phyloP scores from a whole-genome alignment of 768 basidiomycete species.

The Naganishia onofrii region DNA sequence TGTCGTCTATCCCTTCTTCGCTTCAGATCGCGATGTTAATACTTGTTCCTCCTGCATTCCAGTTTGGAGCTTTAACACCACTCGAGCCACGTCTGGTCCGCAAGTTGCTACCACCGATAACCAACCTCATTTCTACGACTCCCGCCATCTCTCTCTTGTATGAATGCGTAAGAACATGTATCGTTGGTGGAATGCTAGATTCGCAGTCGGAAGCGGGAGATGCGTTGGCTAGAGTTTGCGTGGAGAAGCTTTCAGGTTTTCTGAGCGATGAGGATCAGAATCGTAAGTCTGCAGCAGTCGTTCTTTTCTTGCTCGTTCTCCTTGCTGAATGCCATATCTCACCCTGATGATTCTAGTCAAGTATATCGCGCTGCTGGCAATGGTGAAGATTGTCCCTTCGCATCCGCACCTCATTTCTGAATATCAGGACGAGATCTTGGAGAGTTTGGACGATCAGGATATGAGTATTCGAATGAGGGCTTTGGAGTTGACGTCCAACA shows the following conservation, averaged over 20 bases:
- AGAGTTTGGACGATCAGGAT: slow-evolving; percentile 87
- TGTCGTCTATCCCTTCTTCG: slow-evolving; percentile 12
- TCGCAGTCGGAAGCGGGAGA: slow-evolving; percentile 62
- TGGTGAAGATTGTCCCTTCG: slow-evolving; percentile 91
- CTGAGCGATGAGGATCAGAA: slow-evolving; percentile 93
- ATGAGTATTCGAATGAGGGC: slow-evolving; percentile 95
- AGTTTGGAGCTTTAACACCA: slow-evolving; percentile 93
- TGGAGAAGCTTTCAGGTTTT: slow-evolving; percentile 88
- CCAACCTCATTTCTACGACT: slow-evolving; percentile 90
- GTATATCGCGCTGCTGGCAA: slow-evolving; percentile 90
- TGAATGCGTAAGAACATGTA: slow-evolving; percentile 97
- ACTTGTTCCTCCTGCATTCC: slow-evolving; percentile 22
- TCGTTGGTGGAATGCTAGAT: slow-evolving; percentile 92
- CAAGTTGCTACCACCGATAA: slow-evolving; percentile 90
- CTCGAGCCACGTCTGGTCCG: slow-evolving; percentile 88
- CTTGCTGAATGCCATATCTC: not conserved
- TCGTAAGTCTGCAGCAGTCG: slow-evolving; percentile 60
- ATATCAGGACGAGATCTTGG: slow-evolving; percentile 85
- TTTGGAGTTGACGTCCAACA: slow-evolving; percentile 85
- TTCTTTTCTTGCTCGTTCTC: not conserved
- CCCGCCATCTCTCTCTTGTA: slow-evolving; percentile 92
- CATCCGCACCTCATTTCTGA: slow-evolving; percentile 85
- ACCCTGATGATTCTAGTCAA: slow-evolving; percentile 64
- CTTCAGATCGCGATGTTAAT: not conserved
- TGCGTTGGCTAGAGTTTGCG: slow-evolving; percentile 77